A percentile compares a stretch with the other conserved stretches of the same genome.
Evolutionary conservation across 2,329 filamentous ascomycete genomes (phyloP).

Genomic region (Fusarium xyrophilum): DNA sequence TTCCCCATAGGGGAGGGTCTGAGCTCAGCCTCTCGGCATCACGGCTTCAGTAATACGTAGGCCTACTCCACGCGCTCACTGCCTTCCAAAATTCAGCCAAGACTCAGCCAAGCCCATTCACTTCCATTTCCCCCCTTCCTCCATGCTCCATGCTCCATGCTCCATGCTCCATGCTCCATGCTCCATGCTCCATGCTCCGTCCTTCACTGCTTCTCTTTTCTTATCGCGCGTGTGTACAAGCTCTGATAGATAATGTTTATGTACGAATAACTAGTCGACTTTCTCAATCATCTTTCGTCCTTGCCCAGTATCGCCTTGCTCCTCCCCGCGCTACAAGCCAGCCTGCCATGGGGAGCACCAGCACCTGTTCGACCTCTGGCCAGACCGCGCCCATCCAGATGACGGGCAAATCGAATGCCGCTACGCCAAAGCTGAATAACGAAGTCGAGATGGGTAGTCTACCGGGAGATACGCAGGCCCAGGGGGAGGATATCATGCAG

Average conservation of each 20-base stretch:
- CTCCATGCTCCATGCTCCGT: no score
- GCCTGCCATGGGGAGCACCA: conserved; percentile 52
- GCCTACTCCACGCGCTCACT: conserved; percentile 39
- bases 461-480: conserved; percentile 48
- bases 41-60: conserved; percentile 42
- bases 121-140: conserved; percentile 9
- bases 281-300: conserved; percentile 10
- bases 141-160: conserved; percentile 16
- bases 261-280: conserved; percentile 29
- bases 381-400: conserved; percentile 60
- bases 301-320: not conserved
- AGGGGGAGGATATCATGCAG: conserved; percentile 89
- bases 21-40: conserved; percentile 43
- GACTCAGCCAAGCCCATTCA: conserved; percentile 28
- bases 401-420: conserved; percentile 60
- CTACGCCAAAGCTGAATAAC: conserved; percentile 63
- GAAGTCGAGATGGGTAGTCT: conserved; percentile 63
- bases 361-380: conserved; percentile 46
- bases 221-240: conserved; percentile 5
- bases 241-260: conserved; percentile 33
- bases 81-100: conserved; percentile 37
- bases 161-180: no score
- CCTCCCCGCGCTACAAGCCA: conserved; percentile 3
- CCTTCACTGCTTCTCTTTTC: conserved; percentile 11
- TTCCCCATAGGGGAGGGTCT: conserved; percentile 31